A percentile compares a stretch with the other conserved stretches of the same genome.
phyloP scores from a whole-genome alignment of 208 protist species.

The Acanthamoeba castellanii region DNA sequence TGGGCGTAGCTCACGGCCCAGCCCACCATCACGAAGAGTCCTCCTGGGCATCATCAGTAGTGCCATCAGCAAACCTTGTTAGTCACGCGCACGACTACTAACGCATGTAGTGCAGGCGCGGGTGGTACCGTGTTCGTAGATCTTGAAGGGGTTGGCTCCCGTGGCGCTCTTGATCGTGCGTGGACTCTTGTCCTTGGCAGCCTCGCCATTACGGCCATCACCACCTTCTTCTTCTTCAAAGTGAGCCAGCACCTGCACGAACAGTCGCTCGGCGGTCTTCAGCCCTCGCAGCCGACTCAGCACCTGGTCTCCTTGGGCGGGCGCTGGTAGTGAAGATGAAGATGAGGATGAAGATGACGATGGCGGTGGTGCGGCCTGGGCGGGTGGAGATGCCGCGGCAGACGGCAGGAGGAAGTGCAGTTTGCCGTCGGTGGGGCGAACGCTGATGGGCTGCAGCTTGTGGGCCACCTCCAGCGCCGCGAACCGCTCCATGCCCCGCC shows the following conservation, averaged over 20 bases:
- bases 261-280: constrained; percentile 63
- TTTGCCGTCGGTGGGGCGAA: constrained; percentile 32
- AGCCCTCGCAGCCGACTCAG: not conserved
- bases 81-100: not conserved
- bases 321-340: no score
- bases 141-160: not conserved
- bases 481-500: constrained; percentile 69
- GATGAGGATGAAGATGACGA: not conserved
- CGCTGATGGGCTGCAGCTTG: constrained; percentile 18
- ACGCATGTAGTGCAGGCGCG: not conserved
- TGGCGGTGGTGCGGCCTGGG: not conserved
- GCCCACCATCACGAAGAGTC: constrained; percentile 21
- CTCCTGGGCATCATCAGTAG: not conserved
- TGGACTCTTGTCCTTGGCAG: not conserved
- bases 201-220: not conserved
- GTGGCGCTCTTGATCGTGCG: not conserved
- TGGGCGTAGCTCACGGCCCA: not conserved
- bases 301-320: no score
- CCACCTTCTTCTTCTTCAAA: not conserved
- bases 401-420: constrained; percentile 35
- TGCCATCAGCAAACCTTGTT: not conserved
- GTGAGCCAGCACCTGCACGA: constrained; percentile 58
- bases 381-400: not conserved
- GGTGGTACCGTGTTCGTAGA: constrained; percentile 11
- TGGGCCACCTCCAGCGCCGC: constrained; percentile 28